A percentile compares a stretch with the other conserved stretches of the same genome.
phyloP scores from a whole-genome alignment of 2,329 filamentous ascomycete species.

The Neophaeococcomyces mojaviensis region DNA sequence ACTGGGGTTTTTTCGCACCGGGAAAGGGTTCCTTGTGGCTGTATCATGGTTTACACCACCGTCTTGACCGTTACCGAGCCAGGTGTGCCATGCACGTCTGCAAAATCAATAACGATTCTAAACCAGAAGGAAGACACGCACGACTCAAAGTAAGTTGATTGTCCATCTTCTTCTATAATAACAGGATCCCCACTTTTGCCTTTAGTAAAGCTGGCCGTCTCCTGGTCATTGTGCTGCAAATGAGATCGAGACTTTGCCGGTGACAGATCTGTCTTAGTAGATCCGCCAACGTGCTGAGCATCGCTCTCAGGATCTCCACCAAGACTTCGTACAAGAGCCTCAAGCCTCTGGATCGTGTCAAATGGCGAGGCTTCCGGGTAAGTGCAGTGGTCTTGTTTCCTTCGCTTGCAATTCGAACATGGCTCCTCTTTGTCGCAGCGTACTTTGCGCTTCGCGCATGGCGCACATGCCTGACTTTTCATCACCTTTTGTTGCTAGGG shows the following conservation, averaged over 20 bases:
- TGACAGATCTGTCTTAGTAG: background rate
- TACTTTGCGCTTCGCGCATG: slow-evolving; percentile 13
- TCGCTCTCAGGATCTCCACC: slow-evolving; percentile 3
- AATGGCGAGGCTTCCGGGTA: slow-evolving; percentile 10
- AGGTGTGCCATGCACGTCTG: slow-evolving; percentile 4
- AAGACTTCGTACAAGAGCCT: slow-evolving; percentile 4
- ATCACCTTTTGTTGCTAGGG: no score
- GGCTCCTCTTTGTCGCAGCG: slow-evolving; percentile 14
- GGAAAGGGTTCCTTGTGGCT: slow-evolving; percentile 6
- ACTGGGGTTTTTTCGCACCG: slow-evolving; percentile 4
- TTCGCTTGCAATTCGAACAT: slow-evolving; percentile 13
- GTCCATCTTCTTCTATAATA: slow-evolving; percentile 8
- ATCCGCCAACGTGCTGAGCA: background rate
- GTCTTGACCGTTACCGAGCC: background rate
- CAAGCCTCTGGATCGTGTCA: slow-evolving; percentile 3
- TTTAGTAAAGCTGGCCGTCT: background rate
- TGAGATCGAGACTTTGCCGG: background rate
- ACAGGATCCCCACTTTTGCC: slow-evolving; percentile 4
- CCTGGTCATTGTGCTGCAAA: background rate
- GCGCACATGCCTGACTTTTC: slow-evolving; percentile 6
- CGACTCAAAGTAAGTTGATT: slow-evolving; percentile 6
- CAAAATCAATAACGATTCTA: background rate
- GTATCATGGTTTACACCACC: background rate
- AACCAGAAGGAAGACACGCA: background rate
- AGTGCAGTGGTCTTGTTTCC: slow-evolving; percentile 10